Percentiles rank a stretch among this genome's conserved stretches.
Evolutionary conservation across 2,329 filamentous ascomycete species (phyloP).

Genomic region (Fusarium humuli): DNA sequence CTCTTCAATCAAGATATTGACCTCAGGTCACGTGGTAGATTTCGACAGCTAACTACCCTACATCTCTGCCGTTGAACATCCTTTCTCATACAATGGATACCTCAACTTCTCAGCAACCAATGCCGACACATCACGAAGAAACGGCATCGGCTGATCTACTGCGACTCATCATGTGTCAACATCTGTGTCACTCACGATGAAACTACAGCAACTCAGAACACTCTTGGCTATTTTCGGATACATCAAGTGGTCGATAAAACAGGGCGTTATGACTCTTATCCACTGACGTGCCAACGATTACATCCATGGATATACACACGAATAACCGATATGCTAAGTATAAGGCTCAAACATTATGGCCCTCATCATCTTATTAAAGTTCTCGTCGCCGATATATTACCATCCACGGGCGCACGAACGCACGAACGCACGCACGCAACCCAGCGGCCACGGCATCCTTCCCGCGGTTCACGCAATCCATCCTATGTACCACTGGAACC

Average conservation of each 20-base stretch:
- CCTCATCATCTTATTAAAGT: neutral
- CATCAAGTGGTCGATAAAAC: neutral
- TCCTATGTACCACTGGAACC: slow-evolving; percentile 3
- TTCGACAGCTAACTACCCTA: neutral
- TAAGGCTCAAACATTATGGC: neutral
- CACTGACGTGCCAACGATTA: neutral
- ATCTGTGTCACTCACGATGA: neutral
- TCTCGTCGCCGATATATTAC: slow-evolving; percentile 20
- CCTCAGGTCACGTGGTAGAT: neutral
- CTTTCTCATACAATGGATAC: neutral
- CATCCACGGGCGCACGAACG: neutral
- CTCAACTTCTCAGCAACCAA: neutral
- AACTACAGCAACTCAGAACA: neutral
- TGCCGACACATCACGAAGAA: neutral
- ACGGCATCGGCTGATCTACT: neutral
- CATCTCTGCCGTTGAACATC: neutral
- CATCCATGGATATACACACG: neutral
- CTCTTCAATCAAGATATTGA: neutral
- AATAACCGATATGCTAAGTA: neutral
- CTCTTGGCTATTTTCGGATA: neutral
- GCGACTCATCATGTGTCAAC: neutral
- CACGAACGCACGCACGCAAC: neutral
- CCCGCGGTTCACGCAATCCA: slow-evolving; percentile 7
- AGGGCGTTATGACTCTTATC: neutral
- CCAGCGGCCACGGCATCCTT: slow-evolving; percentile 21